Base-by-base conservation (phyloP, 2,329 filamentous ascomycete species). In the Zymoseptoria passerinii region DNA sequence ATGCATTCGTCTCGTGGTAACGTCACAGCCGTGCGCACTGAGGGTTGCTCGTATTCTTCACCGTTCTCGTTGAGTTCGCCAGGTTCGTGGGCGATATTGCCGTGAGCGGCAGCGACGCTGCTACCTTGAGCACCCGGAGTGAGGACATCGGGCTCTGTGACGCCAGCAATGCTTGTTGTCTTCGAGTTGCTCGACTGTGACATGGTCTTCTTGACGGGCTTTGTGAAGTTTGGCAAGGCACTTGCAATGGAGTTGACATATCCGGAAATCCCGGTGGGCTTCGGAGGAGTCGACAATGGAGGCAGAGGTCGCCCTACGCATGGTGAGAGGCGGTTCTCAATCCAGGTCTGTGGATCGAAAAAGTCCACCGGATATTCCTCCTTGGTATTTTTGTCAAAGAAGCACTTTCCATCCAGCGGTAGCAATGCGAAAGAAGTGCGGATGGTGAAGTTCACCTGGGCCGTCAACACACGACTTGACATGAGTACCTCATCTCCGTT, bases 401-500 rank as follows among this genome's bases (percentile, higher is more conserved):
- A 97, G 73, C 91, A 95, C 68, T 84, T 85, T 0, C 91, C 91
- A 65, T 94, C 87, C 58, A 96, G 87, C 0, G 92, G 92, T 0
- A 97, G 80, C 8, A 96, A 84, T 9, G 86, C 84, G 68, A 89
- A 96, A 49, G 86, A 92, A 0, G 91, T 95, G 7, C 92, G 83
- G 53, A 97, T 85, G 0, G 88, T 91, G 68, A 97, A 96, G 74
- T 95, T 95, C 66, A 96, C 92, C 69, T 94, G 89, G 0, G 92
- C 91, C 0, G 91, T 96, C 16, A 97, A 80, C 0, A 96, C 87
- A 64, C 90, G 89, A 61, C 91, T 91, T 67, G 92, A 95, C 59
- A 96, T 80, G 0, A 96, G 80, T 0, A 96, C 91, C 18, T 92
- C 89, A 69, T 97, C 92, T n/a, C 92, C 92, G 66, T 95, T 92